Evolutionary conservation across 495 filamentous ascomycete species (phyloP).

Genomic region (Hyaloscypha variabilis): DNA sequence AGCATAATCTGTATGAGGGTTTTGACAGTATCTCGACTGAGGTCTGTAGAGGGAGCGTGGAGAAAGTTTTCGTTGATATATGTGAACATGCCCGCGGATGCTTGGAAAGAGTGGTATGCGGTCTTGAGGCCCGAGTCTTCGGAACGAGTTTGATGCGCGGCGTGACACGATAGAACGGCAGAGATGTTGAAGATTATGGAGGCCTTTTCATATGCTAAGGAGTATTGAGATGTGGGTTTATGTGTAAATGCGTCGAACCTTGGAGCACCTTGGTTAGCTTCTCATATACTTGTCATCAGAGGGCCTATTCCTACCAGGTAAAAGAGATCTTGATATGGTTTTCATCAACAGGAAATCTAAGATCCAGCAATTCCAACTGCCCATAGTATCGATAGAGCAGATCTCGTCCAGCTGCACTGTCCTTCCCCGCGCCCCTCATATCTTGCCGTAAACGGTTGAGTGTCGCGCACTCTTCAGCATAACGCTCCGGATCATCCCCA

Average conservation of each 20-base stretch:
- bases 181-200: constrained; percentile 99
- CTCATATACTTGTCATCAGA: background rate
- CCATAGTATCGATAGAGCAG: constrained; percentile 97
- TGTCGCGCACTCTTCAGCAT: constrained; percentile 90
- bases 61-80: constrained; percentile 99
- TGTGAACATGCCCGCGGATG: constrained; percentile 97
- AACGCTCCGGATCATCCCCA: constrained; percentile 94
- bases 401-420: constrained; percentile 92
- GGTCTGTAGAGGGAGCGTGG: constrained; percentile 91
- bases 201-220: constrained; percentile 95
- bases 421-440: constrained; percentile 96
- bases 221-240: constrained; percentile 93
- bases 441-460: constrained; percentile 98
- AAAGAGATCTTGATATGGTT: constrained; percentile 99
- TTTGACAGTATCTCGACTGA: constrained; percentile 94
- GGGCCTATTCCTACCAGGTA: constrained; percentile 71
- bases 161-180: constrained; percentile 94
- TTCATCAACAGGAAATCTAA: constrained; percentile 96
- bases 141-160: constrained; percentile 86
- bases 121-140: constrained; percentile 94
- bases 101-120: constrained; percentile 97
- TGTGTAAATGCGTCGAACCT: constrained; percentile 98
- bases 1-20: constrained; percentile 90
- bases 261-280: constrained; percentile 38
- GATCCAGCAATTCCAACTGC: constrained; percentile 90